These are phyloP conservation scores for Berberis vulgaris DNA, from an alignment of 164 flowering plant genomes.

Conservation along the genomic window DNA sequence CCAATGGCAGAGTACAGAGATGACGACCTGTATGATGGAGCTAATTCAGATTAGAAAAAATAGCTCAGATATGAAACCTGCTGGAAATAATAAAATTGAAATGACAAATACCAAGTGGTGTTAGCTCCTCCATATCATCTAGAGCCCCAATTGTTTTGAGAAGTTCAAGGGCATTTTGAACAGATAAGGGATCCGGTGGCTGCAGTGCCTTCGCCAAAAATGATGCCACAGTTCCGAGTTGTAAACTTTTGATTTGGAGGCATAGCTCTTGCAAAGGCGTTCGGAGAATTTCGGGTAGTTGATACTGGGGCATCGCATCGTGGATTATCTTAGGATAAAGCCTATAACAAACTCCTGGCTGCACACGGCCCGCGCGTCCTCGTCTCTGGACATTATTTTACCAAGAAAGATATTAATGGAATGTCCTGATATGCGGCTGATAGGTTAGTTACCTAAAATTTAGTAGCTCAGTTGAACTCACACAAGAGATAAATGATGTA, in stretches of 20 bases:
- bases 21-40: constrained; percentile 57
- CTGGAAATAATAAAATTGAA: neutral
- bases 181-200: constrained; percentile 89
- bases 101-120: constrained; percentile 66
- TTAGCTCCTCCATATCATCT: constrained; percentile 79
- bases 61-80: neutral
- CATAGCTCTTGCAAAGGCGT: constrained; percentile 93
- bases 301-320: constrained; percentile 81
- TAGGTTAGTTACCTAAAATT: neutral
- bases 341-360: constrained; percentile 86
- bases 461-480: neutral
- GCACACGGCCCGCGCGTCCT: constrained; percentile 99
- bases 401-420: constrained; percentile 3
- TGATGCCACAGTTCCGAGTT: constrained; percentile 66
- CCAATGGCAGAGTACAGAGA: constrained; percentile 84
- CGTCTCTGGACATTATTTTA: constrained; percentile 52
- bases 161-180: constrained; percentile 89
- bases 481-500: neutral
- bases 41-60: constrained; percentile 6
- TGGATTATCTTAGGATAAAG: constrained; percentile 74
- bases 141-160: constrained; percentile 88
- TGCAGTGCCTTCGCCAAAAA: constrained; percentile 90
- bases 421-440: constrained; percentile 1
- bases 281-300: constrained; percentile 88
- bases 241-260: constrained; percentile 80